Evolutionary conservation across 2,329 filamentous ascomycete genomes (phyloP).

Genomic region (Curvularia spicifera): DNA sequence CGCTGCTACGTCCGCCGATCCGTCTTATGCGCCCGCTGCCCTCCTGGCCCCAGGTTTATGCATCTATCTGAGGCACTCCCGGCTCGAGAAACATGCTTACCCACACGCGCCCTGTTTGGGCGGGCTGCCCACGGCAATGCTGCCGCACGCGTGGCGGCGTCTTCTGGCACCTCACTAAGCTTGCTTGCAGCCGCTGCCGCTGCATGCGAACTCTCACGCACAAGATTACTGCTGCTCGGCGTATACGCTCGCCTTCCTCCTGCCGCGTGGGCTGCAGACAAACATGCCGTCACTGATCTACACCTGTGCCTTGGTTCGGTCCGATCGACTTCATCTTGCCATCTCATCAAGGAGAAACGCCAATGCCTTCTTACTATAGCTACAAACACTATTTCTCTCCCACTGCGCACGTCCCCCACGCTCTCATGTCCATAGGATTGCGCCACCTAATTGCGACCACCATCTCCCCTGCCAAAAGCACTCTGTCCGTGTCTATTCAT

Average conservation of each 20-base stretch:
- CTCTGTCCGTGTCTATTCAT: constrained; percentile 1
- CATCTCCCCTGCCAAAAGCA: neutral
- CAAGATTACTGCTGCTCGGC: neutral
- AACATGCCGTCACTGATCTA: constrained; percentile 7
- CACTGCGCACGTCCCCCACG: neutral
- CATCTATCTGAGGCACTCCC: constrained; percentile 4
- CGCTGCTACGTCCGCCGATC: neutral
- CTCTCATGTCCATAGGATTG: neutral
- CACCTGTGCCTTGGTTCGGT: constrained; percentile 5
- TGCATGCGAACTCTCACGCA: neutral
- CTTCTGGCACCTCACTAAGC: neutral
- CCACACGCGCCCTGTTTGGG: constrained; percentile 7
- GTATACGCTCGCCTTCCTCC: too few relatives aligned
- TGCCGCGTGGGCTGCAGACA: too few relatives aligned
- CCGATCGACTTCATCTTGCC: constrained; percentile 6
- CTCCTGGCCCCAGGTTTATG: neutral
- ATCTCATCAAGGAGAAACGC: constrained; percentile 8
- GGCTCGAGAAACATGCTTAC: neutral
- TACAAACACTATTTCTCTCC: constrained; percentile 7
- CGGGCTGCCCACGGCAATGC: constrained; percentile 3
- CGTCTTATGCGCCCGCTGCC: neutral
- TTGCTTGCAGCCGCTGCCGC: constrained; percentile 8
- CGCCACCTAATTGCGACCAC: constrained; percentile 10
- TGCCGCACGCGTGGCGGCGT: neutral
- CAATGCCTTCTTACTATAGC: neutral